Evolutionary conservation across 257 asterid genomes (phyloP), one percentile per base, ranked within the genome.

Genomic region (Echium plantagineum): DNA sequence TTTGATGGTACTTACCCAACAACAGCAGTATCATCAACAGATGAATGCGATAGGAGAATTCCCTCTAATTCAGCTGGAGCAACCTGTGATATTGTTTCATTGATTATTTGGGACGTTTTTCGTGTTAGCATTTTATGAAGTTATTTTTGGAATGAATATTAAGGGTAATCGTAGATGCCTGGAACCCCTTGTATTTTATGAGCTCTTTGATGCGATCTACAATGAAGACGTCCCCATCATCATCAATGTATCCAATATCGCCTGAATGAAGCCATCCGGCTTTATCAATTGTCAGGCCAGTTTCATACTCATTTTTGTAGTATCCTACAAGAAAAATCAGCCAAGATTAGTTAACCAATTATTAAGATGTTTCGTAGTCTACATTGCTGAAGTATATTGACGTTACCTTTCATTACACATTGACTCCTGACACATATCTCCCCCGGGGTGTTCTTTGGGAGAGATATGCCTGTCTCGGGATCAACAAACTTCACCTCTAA

Each of bases 1-100:
- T 38, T 13, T 32, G 22, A 15, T 15, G 10, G 12, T 52, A 57
- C 71, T 66, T 77, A 83, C 96, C 98, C 96, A 7, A 91, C 90
- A 19, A 89, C 94, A 56, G 98, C 97, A 35, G 95, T 90, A 72
- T 91, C 98, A 56, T 88, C 89, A 30, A 88, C 87, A 21, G 91
- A 85, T 55, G 90, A 87, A 64, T 91, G 97, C 46, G 82, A 71
- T 21, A 86, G 72, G 31, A 93, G 96, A 58, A 85, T 84, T n/a
- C 94, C 98, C 77, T 93, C 97, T 74, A 89, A 62, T 75, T 93
- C 98, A 61, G 98, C 97, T 8, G 97, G 97, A 69, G 98, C 97
- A 74, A 93, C 97, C 98, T 90, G 79, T 66, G 54, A 56, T 61
- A 57, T n/a, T 28, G 32, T 28, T 28, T 24, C 18, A 19, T 12